These are phyloP conservation scores for Candida adriatica DNA, from an alignment of 805 yeast genomes.

Conservation along the genomic window DNA sequence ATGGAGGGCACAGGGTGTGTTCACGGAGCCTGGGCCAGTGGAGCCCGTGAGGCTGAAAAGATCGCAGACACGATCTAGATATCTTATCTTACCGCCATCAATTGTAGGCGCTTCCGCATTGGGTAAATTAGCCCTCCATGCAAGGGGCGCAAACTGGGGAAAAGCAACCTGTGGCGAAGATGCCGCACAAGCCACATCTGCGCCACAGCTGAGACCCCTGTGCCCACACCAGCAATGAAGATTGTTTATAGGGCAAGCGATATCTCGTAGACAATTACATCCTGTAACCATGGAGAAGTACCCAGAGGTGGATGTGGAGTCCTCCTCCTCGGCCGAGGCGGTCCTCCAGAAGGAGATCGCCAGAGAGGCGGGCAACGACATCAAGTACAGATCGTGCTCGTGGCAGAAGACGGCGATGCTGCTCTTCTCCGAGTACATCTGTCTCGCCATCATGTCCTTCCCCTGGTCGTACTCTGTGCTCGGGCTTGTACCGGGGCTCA, in stretches of 20 bases:
- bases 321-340: constrained; percentile 15
- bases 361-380: constrained; percentile 22
- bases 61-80: no score
- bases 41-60: constrained; percentile 45
- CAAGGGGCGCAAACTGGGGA: no score
- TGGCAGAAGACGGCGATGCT: constrained; percentile 59
- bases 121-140: no score
- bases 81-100: no score
- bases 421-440: constrained; percentile 52
- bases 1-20: constrained; percentile 88
- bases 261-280: no score
- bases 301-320: constrained; percentile 2
- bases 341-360: constrained; percentile 14
- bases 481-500: constrained; percentile 52
- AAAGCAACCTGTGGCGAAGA: no score
- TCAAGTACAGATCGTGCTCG: constrained; percentile 45
- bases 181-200: no score
- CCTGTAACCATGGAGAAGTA: no score
- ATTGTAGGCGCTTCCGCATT: no score
- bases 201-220: no score
- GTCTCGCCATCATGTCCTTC: constrained; percentile 58
- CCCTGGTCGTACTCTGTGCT: constrained; percentile 59
- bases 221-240: no score
- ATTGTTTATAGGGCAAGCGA: no score
- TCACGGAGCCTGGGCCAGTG: constrained; percentile 85